Evolutionary conservation across 805 yeast species (phyloP), one percentile per base, ranked within the genome.

Genomic region (Phaffomyces opuntiae): DNA sequence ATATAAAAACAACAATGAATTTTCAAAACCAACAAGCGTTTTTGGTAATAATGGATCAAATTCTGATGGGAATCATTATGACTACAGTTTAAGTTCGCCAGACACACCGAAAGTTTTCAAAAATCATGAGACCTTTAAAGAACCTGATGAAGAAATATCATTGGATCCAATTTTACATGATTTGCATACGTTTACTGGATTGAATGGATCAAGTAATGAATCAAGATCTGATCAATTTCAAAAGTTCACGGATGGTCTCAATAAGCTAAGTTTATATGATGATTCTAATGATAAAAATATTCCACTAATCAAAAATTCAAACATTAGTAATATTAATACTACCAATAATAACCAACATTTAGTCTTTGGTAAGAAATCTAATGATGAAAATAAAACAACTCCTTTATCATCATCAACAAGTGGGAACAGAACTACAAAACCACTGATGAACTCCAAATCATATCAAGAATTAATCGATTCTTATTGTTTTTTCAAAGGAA

Each of bases 391-490:
- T 14, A 12, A 14, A 14, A 3, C 34, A 32, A 13, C 9, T 4
- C n/a, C 16, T 5, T 32, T n/a, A 32, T n/a, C 34, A 7, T n/a
- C 13, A 29, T 21, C 24, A 21, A 5, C 24, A 21, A 21, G 7
- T 21, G 31, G 31, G 31, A 11, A 5, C 13, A 29, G 31, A 29
- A 29, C 7, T 29, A 13, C 31, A 13, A 29, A 29, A 44, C 71
- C 73, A 3, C 53, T 60, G 13, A 61, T 74, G 44, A 69, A 77
- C 52, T 72, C 83, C 6, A 70, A 73, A 53, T 67, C 79, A 1
- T 81, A 81, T 54, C 73, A 75, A 51, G 77, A 79, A 47, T 61
- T 81, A 19, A 61, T 81, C 43, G 79, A 80, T 41, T 72, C 75
- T 27, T 81, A 77, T 54, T 81, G 87, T 52, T 81, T 81, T 53